Percentiles rank a stretch among this genome's conserved stretches.
These are phyloP conservation scores for Russula sp. DNA, from an alignment of 768 basidiomycete genomes.

Conservation along the genomic window DNA sequence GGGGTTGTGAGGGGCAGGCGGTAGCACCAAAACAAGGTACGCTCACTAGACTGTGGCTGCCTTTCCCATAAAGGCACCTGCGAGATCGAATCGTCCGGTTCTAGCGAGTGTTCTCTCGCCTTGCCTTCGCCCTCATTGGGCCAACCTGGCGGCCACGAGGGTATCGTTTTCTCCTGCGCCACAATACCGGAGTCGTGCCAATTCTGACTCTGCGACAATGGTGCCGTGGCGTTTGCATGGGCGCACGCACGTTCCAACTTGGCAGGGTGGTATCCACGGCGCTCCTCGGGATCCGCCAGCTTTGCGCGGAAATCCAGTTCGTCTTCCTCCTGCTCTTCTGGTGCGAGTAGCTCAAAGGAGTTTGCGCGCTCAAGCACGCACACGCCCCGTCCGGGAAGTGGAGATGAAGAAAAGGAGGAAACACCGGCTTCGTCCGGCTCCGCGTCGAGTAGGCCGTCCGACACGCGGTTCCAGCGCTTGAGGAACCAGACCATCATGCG, in stretches of 20 bases:
- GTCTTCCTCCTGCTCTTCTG: slow-evolving; percentile 11
- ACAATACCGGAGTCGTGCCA: neutral
- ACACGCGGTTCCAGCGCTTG: slow-evolving; percentile 20
- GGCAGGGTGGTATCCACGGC: neutral
- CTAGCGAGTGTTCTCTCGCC: neutral
- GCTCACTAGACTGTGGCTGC: neutral
- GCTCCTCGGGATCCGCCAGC: neutral
- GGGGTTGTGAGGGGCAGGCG: neutral
- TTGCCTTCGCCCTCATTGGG: neutral
- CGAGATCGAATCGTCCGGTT: slow-evolving; percentile 1
- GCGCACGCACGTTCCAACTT: neutral
- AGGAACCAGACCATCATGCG: slow-evolving; percentile 24
- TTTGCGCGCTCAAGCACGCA: slow-evolving; percentile 6
- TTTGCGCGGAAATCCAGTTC: neutral
- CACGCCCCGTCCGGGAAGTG: neutral
- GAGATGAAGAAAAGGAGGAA: neutral
- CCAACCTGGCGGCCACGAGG: neutral
- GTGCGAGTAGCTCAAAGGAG: slow-evolving; percentile 12
- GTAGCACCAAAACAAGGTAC: neutral
- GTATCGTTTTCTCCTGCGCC: neutral
- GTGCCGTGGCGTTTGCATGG: neutral
- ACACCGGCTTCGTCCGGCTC: neutral
- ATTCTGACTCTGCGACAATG: neutral
- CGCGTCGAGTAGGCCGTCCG: slow-evolving; percentile 23
- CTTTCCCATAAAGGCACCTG: neutral